These are phyloP conservation scores for Rhodotorula kratochvilovae DNA, from an alignment of 768 basidiomycete species.

Conservation along the genomic window DNA sequence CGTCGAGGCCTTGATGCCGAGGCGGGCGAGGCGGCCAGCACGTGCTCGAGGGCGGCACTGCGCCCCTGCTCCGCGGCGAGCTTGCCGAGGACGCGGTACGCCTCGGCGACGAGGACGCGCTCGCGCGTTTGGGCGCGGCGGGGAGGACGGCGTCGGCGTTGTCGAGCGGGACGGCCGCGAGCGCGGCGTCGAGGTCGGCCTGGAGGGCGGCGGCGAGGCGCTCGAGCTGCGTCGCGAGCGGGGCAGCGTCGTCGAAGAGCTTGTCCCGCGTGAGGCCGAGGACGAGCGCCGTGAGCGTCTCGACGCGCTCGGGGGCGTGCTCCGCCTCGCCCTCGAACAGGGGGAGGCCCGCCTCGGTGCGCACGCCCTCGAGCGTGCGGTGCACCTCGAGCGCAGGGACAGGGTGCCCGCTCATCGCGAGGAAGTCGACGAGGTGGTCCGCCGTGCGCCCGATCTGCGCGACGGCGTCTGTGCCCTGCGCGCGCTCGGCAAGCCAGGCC, in stretches of 20 bases:
- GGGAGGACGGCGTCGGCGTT: too few species aligned
- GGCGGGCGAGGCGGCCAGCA: slow-evolving; percentile 6
- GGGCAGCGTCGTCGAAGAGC: slow-evolving; percentile 20
- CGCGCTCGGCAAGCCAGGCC: not conserved
- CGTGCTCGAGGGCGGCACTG: not conserved
- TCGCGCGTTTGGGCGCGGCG: too few species aligned
- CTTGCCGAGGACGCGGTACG: slow-evolving; percentile 10
- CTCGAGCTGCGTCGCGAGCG: not conserved
- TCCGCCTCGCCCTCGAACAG: too few species aligned
- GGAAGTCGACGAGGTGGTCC: not conserved
- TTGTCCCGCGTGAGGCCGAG: slow-evolving; percentile 16
- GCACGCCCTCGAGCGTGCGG: not conserved
- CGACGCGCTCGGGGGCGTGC: not conserved
- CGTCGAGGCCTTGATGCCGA: not conserved
- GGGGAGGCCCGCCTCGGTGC: not conserved
- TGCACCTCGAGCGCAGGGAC: slow-evolving; percentile 8
- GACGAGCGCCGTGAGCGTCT: slow-evolving; percentile 11
- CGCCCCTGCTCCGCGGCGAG: slow-evolving; percentile 24
- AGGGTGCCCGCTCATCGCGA: not conserved
- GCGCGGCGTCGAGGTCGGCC: not conserved
- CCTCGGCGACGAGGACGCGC: not conserved
- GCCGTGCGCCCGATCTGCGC: not conserved
- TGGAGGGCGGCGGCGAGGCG: not conserved
- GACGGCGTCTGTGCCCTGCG: too few species aligned
- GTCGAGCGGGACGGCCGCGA: not conserved